These are phyloP conservation scores for Cryptosporidium tyzzeri DNA, from an alignment of 169 alveolate species.

Conservation along the genomic window DNA sequence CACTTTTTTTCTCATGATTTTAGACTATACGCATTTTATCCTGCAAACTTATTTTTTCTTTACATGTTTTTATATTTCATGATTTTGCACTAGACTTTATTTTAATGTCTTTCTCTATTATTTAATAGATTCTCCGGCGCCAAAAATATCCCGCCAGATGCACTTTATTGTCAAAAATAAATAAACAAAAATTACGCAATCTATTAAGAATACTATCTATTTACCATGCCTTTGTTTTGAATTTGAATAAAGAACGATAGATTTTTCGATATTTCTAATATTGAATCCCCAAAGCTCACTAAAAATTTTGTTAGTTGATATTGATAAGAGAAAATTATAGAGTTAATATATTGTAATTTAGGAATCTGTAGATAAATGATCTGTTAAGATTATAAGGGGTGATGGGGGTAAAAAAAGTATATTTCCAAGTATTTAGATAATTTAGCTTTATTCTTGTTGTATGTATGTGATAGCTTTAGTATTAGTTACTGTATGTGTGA, in stretches of 20 bases:
- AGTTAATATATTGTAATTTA: too few species aligned
- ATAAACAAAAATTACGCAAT: too few species aligned
- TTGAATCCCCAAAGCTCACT: slow-evolving; percentile 73
- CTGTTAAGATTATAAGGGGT: not conserved
- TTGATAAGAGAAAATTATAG: not conserved
- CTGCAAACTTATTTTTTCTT: slow-evolving; percentile 14
- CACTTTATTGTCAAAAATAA: not conserved
- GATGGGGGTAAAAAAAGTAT: too few species aligned
- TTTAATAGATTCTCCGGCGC: slow-evolving; percentile 25
- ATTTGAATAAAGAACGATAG: slow-evolving; percentile 18
- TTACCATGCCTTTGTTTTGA: slow-evolving; percentile 64
- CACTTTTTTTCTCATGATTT: slow-evolving; percentile 24
- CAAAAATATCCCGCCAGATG: not conserved
- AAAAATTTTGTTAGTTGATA: not conserved
- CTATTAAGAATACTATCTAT: not conserved
- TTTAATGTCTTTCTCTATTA: slow-evolving; percentile 28
- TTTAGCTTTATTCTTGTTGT: not conserved
- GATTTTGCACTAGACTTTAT: slow-evolving; percentile 37
- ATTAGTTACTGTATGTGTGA: too few species aligned
- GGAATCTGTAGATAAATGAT: not conserved
- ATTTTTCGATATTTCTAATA: slow-evolving; percentile 28
- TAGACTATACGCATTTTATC: slow-evolving; percentile 71
- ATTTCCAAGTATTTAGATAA: not conserved
- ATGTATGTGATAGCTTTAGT: too few species aligned
- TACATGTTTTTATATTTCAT: slow-evolving; percentile 58